phyloP scores from a whole-genome alignment of 2,329 filamentous ascomycete species.

The Chrysosphaeria jannelii region DNA sequence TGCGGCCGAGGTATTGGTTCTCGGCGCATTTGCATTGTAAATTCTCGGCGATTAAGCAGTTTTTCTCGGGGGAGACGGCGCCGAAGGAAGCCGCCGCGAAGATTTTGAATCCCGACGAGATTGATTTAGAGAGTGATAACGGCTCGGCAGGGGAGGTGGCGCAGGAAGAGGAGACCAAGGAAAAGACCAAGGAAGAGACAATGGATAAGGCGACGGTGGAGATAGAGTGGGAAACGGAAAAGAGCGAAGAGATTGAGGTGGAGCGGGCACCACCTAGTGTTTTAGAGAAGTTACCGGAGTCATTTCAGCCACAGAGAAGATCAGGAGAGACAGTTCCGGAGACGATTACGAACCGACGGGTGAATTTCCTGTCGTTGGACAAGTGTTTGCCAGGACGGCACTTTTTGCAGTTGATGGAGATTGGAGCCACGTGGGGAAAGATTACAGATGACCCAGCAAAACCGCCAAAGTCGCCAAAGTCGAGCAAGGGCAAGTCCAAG shows the following conservation, averaged over 20 bases:
- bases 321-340: conserved; percentile 36
- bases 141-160: conserved; percentile 16
- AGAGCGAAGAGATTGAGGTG: conserved; percentile 2
- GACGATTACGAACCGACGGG: conserved; percentile 47
- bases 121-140: conserved; percentile 34
- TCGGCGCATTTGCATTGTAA: conserved; percentile 80
- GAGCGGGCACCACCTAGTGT: conserved; percentile 27
- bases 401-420: conserved; percentile 51
- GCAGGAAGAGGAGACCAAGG: conserved; percentile 1
- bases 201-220: not conserved
- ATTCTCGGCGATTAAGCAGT: conserved; percentile 39
- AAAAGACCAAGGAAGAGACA: not conserved
- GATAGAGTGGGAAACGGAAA: conserved; percentile 2
- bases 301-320: too few relatives aligned
- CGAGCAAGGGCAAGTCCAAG: too few relatives aligned
- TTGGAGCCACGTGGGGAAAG: conserved; percentile 10
- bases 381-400: conserved; percentile 59
- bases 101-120: conserved; percentile 30
- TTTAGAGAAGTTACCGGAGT: conserved; percentile 44
- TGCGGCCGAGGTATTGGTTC: conserved; percentile 75
- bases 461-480: not conserved
- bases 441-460: conserved; percentile 1
- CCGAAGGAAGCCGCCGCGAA: conserved; percentile 4
- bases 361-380: conserved; percentile 68
- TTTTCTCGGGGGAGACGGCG: conserved; percentile 9